These are phyloP conservation scores for Microcera coccophila DNA, from an alignment of 2,329 filamentous ascomycete species.

Conservation along the genomic window DNA sequence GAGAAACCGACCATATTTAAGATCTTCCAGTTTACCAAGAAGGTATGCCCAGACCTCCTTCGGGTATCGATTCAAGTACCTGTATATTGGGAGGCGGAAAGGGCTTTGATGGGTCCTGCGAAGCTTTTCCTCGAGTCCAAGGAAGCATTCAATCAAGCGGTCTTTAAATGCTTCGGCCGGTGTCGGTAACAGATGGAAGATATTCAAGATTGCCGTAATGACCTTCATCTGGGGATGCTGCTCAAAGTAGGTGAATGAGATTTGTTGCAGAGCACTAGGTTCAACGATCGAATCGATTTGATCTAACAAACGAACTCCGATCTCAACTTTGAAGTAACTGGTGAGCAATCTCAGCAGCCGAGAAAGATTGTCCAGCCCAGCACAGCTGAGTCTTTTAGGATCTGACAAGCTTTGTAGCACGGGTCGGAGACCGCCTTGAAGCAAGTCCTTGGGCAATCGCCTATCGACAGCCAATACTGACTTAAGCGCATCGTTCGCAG, in stretches of 20 bases:
- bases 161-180: conserved; percentile 90
- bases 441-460: conserved; percentile 88
- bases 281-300: conserved; percentile 91
- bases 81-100: conserved; percentile 84
- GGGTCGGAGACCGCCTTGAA: conserved; percentile 89
- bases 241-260: conserved; percentile 92
- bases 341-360: conserved; percentile 86
- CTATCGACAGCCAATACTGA: conserved; percentile 83
- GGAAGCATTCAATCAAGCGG: conserved; percentile 80
- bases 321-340: conserved; percentile 99
- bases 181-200: conserved; percentile 91
- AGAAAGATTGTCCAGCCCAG: conserved; percentile 86
- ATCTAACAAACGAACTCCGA: conserved; percentile 86
- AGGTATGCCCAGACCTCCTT: conserved; percentile 83
- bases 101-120: conserved; percentile 86
- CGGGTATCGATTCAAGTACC: conserved; percentile 89
- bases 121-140: conserved; percentile 80
- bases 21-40: conserved; percentile 72
- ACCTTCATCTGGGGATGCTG: conserved; percentile 92
- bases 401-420: conserved; percentile 97
- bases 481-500: conserved; percentile 85
- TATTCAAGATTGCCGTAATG: conserved; percentile 89
- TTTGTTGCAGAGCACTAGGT: conserved; percentile 72
- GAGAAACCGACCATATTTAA: conserved; percentile 85
- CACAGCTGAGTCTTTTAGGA: conserved; percentile 80